Percentiles rank a stretch among this genome's conserved stretches.
phyloP scores from a whole-genome alignment of 176 grass and related monocot genomes.

The Rhynchospora breviuscula region DNA sequence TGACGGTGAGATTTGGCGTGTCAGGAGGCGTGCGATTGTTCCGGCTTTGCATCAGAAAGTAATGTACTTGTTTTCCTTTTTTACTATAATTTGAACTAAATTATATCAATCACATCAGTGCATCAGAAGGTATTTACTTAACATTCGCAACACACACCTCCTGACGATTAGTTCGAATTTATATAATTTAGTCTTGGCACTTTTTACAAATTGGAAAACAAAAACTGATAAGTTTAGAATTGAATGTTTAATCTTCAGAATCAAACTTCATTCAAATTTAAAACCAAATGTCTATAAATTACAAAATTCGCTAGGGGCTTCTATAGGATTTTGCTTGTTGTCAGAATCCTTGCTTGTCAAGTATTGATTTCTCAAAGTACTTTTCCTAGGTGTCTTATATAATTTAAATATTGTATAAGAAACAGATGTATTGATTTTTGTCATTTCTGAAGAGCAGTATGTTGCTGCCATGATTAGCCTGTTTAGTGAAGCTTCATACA shows the following conservation, averaged over 20 bases:
- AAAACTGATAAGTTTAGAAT: background rate
- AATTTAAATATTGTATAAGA: background rate
- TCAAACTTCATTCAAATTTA: background rate
- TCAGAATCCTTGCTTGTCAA: background rate
- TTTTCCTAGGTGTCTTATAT: background rate
- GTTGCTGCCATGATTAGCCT: conserved; percentile 78
- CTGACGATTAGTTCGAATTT: background rate
- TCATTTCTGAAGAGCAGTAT: conserved; percentile 39
- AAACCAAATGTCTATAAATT: background rate
- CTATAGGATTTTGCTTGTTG: background rate
- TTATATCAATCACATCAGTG: too few species aligned
- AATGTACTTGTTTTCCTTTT: background rate
- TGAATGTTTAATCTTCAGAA: background rate
- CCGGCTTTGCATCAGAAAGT: conserved; percentile 95
- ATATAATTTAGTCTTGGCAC: background rate
- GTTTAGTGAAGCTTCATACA: conserved; percentile 66
- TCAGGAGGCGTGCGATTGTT: conserved; percentile 83
- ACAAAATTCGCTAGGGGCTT: background rate
- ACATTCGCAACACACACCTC: too few species aligned
- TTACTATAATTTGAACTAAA: too few species aligned
- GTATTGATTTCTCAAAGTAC: background rate
- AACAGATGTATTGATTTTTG: background rate
- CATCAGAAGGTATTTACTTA: too few species aligned
- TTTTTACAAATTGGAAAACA: background rate
- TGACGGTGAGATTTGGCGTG: conserved; percentile 80